phyloP scores from a whole-genome alignment of 2,329 filamentous ascomycete species.

The Xylogone sp. region DNA sequence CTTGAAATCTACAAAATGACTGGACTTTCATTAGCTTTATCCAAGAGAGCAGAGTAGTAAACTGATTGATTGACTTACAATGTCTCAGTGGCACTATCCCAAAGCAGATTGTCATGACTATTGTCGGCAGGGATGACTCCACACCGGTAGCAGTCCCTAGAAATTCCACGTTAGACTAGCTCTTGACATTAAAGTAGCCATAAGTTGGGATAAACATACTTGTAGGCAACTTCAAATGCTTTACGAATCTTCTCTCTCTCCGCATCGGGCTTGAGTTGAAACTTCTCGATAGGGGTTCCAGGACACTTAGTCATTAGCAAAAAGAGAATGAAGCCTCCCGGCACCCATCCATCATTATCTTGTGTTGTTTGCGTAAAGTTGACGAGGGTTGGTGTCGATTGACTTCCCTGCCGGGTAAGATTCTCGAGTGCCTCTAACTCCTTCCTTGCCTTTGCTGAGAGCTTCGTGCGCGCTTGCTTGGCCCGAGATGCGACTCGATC shows the following conservation, averaged over 20 bases:
- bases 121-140: no score
- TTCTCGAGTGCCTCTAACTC: background rate
- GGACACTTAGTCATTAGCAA: background rate
- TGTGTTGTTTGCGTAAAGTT: background rate
- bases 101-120: no score
- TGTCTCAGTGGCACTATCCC: no score
- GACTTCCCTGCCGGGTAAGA: background rate
- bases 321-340: background rate
- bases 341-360: background rate
- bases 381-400: background rate
- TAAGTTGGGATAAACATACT: no score
- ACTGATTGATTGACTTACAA: no score
- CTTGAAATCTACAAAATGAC: no score
- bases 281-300: background rate
- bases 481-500: background rate
- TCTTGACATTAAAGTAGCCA: no score
- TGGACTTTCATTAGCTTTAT: no score
- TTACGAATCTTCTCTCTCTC: background rate
- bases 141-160: no score
- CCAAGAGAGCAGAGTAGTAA: no score
- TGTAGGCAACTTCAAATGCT: background rate
- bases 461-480: background rate
- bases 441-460: background rate
- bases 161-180: no score
- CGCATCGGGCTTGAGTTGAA: background rate